These are phyloP conservation scores for Scedosporium boydii DNA, from an alignment of 2,329 filamentous ascomycete species.

Conservation along the genomic window DNA sequence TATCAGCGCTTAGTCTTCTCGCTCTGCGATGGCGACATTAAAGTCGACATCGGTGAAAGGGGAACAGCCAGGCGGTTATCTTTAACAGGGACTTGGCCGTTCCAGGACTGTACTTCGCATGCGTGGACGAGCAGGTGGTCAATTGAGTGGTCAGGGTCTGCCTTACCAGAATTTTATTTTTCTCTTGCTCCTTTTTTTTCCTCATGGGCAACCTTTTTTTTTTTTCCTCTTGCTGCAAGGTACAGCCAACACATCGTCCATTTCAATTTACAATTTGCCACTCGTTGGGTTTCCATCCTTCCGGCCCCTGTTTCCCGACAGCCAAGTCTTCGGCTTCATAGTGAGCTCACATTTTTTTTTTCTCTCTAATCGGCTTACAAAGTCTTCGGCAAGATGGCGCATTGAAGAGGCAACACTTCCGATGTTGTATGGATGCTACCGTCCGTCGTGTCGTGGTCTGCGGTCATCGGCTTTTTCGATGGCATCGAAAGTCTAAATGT, in stretches of 20 bases:
- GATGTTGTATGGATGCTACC: no score
- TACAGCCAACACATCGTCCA: background rate
- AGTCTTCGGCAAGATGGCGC: no score
- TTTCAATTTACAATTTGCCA: background rate
- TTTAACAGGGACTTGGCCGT: no score
- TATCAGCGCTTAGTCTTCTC: background rate
- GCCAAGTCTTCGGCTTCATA: background rate
- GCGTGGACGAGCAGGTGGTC: no score
- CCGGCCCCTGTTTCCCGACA: background rate
- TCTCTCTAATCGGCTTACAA: no score
- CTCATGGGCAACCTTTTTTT: background rate
- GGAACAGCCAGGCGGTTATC: background rate
- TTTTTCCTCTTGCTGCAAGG: background rate
- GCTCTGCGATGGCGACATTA: background rate
- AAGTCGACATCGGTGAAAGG: background rate
- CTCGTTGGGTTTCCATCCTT: background rate
- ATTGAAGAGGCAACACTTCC: no score
- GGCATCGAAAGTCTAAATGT: no score
- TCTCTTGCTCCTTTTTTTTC: background rate
- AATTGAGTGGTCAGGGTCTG: no score
- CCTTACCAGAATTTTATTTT: background rate
- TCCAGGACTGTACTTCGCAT: no score
- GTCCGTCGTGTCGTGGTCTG: no score
- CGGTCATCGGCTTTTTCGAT: no score
- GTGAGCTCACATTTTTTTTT: no score